These are phyloP conservation scores for Porogramme epimiltina DNA, from an alignment of 1,284 basidiomycete genomes.

Conservation along the genomic window DNA sequence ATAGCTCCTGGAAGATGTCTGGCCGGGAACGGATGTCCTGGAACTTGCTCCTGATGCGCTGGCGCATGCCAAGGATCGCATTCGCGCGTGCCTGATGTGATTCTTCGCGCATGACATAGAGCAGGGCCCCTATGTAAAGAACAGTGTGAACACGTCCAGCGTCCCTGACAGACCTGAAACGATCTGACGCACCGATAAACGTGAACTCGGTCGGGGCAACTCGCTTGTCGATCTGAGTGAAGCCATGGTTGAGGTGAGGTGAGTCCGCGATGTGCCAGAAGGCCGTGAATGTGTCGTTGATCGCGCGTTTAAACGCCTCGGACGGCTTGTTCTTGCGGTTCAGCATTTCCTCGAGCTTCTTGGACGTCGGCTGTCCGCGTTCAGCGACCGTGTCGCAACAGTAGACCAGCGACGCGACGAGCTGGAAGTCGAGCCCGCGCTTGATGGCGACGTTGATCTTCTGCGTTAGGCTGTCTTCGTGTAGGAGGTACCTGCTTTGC, in stretches of 20 bases:
- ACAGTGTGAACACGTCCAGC: not conserved
- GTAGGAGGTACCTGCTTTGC: constrained; percentile 49
- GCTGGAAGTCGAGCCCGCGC: constrained; percentile 72
- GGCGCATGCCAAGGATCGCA: constrained; percentile 55
- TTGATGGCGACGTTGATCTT: constrained; percentile 60
- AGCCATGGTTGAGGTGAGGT: constrained; percentile 40
- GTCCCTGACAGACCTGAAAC: not conserved
- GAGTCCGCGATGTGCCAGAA: constrained; percentile 55
- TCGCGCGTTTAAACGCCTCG: constrained; percentile 47
- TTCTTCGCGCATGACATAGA: constrained; percentile 50
- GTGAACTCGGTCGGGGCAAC: constrained; percentile 76
- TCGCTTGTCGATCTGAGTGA: constrained; percentile 53
- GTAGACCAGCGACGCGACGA: constrained; percentile 64
- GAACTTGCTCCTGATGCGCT: constrained; percentile 50
- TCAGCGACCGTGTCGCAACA: constrained; percentile 57
- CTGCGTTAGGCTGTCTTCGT: constrained; percentile 52
- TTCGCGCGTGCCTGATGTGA: constrained; percentile 46
- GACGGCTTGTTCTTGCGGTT: constrained; percentile 44
- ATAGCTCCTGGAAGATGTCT: constrained; percentile 52
- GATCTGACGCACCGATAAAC: constrained; percentile 63
- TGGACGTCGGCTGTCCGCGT: constrained; percentile 49
- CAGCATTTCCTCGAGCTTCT: constrained; percentile 63
- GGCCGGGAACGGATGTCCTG: constrained; percentile 63
- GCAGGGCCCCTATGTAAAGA: constrained; percentile 54
- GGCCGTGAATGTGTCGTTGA: constrained; percentile 50